Evolutionary conservation across 495 filamentous ascomycete species (phyloP).

Genomic region (Penicillium antarcticum): DNA sequence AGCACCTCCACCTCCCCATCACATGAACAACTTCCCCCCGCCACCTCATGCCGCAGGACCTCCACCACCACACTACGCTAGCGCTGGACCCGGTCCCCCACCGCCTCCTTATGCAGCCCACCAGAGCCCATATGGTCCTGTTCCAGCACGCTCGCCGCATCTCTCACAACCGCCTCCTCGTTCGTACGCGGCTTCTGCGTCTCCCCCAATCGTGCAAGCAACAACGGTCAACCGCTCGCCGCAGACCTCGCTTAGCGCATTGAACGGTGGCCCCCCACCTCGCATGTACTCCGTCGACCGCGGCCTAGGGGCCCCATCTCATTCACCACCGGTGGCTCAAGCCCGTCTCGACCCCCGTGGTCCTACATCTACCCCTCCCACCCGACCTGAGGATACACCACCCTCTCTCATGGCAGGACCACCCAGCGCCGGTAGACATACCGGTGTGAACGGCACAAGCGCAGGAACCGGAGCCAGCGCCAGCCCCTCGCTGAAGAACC

Average conservation of each 20-base stretch:
- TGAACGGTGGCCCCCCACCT: conserved; percentile 37
- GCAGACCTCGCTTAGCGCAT: conserved; percentile 34
- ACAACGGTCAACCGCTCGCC: conserved; percentile 43
- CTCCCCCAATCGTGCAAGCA: conserved; percentile 42
- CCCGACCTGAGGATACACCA: conserved; percentile 32
- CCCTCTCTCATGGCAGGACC: conserved; percentile 20
- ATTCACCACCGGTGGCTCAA: conserved; percentile 37
- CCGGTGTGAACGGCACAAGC: conserved; percentile 34
- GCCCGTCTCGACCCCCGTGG: conserved; percentile 34
- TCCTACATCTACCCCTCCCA: conserved; percentile 32
- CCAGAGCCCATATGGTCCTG: conserved; percentile 41
- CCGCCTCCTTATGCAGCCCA: conserved; percentile 37
- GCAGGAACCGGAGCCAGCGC: conserved; percentile 58
- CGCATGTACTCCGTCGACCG: conserved; percentile 36
- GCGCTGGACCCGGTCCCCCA: conserved; percentile 35
- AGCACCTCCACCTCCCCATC: conserved; percentile 24
- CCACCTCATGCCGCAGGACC: conserved; percentile 29
- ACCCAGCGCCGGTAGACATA: conserved; percentile 27
- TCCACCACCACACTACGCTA: conserved; percentile 30
- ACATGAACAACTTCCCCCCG: conserved; percentile 30
- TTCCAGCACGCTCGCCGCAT: conserved; percentile 39
- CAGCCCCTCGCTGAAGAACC: conserved; percentile 71
- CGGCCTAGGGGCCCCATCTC: conserved; percentile 31
- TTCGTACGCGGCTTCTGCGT: conserved; percentile 43
- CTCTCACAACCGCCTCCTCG: conserved; percentile 35